Evolutionary conservation across 1,284 basidiomycete species (phyloP).

Genomic region (Leccinum griseonigrum): DNA sequence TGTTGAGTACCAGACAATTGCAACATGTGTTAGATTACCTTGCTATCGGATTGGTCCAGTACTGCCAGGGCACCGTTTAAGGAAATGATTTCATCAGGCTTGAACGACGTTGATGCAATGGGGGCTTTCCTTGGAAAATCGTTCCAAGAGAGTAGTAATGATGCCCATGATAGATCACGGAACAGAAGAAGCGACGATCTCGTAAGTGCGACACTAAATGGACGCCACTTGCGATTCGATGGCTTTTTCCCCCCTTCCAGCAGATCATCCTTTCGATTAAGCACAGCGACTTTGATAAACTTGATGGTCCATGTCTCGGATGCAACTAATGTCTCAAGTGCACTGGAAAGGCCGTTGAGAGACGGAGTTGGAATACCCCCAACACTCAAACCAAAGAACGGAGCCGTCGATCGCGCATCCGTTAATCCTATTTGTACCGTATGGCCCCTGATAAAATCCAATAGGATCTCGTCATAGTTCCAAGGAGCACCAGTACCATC

Average conservation of each 20-base stretch:
- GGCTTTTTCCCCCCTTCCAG: slow-evolving; percentile 76
- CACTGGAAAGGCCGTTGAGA: slow-evolving; percentile 19
- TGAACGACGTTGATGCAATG: slow-evolving; percentile 61
- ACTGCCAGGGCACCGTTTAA: slow-evolving; percentile 80
- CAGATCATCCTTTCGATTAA: slow-evolving; percentile 84
- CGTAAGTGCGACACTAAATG: slow-evolving; percentile 85
- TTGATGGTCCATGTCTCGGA: slow-evolving; percentile 57
- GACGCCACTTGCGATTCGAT: slow-evolving; percentile 82
- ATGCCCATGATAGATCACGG: slow-evolving; percentile 76
- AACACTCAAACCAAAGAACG: slow-evolving; percentile 49
- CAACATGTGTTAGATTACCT: slow-evolving; percentile 44
- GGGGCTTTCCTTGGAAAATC: slow-evolving; percentile 40
- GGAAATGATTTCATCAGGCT: slow-evolving; percentile 86
- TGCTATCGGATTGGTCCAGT: slow-evolving; percentile 73
- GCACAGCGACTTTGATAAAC: slow-evolving; percentile 79
- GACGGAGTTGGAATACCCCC: slow-evolving; percentile 35
- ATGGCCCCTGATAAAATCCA: slow-evolving; percentile 67
- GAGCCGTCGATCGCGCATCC: slow-evolving; percentile 42
- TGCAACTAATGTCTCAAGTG: slow-evolving; percentile 21
- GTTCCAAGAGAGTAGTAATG: slow-evolving; percentile 54
- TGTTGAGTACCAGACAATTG: slow-evolving; percentile 5
- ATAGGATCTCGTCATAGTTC: slow-evolving; percentile 67
- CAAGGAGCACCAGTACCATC: slow-evolving; percentile 70
- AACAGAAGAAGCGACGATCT: slow-evolving; percentile 91
- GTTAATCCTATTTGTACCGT: slow-evolving; percentile 54